These are phyloP conservation scores for Mortierella antarctica DNA, from an alignment of 192 early-diverging fungal species.

Conservation along the genomic window DNA sequence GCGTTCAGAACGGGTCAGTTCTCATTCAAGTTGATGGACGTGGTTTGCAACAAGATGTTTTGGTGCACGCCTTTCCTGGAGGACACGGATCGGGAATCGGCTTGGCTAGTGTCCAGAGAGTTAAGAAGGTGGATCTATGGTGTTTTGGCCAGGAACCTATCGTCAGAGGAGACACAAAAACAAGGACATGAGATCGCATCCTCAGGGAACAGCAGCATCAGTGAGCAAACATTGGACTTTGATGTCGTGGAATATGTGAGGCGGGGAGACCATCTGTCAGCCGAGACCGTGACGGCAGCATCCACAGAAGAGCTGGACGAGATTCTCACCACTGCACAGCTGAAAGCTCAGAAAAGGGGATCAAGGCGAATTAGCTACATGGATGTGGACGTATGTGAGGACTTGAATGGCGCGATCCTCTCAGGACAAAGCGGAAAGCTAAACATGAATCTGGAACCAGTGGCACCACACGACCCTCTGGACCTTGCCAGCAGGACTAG, in stretches of 20 bases:
- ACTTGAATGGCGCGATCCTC: background rate
- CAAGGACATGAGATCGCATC: background rate
- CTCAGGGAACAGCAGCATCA: background rate
- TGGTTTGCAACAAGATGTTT: constrained; percentile 45
- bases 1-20: constrained; percentile 32
- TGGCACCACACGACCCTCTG: background rate
- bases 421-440: constrained; percentile 2
- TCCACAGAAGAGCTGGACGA: constrained; percentile 29
- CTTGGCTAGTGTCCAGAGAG: constrained; percentile 53
- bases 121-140: constrained; percentile 59
- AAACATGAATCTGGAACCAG: constrained; percentile 7
- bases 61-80: constrained; percentile 63
- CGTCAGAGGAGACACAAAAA: background rate
- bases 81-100: constrained; percentile 52
- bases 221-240: background rate
- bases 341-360: background rate
- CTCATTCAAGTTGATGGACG: constrained; percentile 60
- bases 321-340: constrained; percentile 9
- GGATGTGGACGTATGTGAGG: constrained; percentile 2
- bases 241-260: constrained; percentile 57
- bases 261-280: constrained; percentile 55
- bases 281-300: constrained; percentile 34
- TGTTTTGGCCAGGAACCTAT: constrained; percentile 14
- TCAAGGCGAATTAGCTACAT: constrained; percentile 23
- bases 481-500: constrained; percentile 35